Evolutionary conservation across 208 protist species (phyloP), one percentile per base, ranked within the genome.

Genomic region (Spongospora subterranea): DNA sequence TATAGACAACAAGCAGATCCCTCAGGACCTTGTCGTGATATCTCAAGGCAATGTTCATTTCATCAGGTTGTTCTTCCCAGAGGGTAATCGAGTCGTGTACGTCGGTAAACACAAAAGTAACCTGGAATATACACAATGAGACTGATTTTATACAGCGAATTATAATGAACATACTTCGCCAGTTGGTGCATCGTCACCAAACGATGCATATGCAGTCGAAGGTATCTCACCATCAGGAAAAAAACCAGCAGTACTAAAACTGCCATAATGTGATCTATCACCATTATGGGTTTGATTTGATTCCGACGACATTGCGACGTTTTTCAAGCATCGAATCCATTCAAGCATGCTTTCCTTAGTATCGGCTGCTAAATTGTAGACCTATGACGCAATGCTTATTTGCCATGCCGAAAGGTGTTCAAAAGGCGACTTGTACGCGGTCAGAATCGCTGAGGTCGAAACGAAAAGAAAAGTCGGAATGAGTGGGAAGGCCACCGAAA

Each of bases 61-160:
- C 40, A 64, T 76, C 89, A 32, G 45, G 32, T 13, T 43, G 11
- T 13, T 38, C 17, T 76, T 91, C 45, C 89, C 89, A 91, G 13
- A 91, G 88, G 6, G 32, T 45, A 11, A 66, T 40, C 20, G 76
- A 90, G 66, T 76, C 40, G 6, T 91, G 89, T 38, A 91, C 35
- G 24, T 89, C 66, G 29, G 89, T 90, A 39, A 91, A 91, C n/a
- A 91, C 89, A 76, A 89, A 90, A 20, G 88, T 91, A 20, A 91
- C 64, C 77, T 90, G 66, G 13, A 29, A 24, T 32, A 6, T 32
- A 88, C 13, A 60, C 50, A 60, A 60, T 60, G 50, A 60, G 24
- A 60, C 50, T 60, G 50, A 60, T 29, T 60, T n/a, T n/a, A n/a
- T n/a, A n/a, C n/a, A n/a, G n/a, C n/a, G n/a, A n/a, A n/a, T n/a